phyloP scores from a whole-genome alignment of 192 early-diverging fungal genomes.

The Coemansia sp. region DNA sequence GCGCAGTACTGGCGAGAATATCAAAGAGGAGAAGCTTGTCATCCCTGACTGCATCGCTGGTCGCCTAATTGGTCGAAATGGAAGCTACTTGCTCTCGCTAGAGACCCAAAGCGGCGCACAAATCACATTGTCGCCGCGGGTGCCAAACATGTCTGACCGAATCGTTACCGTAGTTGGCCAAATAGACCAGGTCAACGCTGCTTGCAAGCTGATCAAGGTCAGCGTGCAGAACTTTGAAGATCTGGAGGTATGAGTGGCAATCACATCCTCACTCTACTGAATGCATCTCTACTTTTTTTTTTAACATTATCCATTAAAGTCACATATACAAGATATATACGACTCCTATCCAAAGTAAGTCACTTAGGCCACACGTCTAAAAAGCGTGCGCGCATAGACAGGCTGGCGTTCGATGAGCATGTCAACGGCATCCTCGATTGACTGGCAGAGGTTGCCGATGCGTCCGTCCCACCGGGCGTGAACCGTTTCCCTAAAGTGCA shows the following conservation, averaged over 20 bases:
- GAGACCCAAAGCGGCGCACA: slow-evolving; percentile 35
- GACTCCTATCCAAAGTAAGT: background rate
- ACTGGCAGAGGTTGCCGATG: slow-evolving; percentile 47
- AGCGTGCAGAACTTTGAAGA: slow-evolving; percentile 37
- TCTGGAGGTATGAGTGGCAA: slow-evolving; percentile 1
- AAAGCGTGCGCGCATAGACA: slow-evolving; percentile 36
- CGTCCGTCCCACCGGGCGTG: slow-evolving; percentile 47
- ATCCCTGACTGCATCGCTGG: slow-evolving; percentile 46
- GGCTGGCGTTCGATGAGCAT: slow-evolving; percentile 53
- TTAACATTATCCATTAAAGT: background rate
- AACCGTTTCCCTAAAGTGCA: slow-evolving; percentile 48
- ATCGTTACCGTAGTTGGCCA: slow-evolving; percentile 42
- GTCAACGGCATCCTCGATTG: slow-evolving; percentile 52
- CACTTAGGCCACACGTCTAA: slow-evolving; percentile 19
- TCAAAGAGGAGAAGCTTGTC: slow-evolving; percentile 31
- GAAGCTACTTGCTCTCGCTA: slow-evolving; percentile 24
- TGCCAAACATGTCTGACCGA: slow-evolving; percentile 34
- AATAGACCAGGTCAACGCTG: slow-evolving; percentile 18
- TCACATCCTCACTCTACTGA: background rate
- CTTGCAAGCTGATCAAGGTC: slow-evolving; percentile 28
- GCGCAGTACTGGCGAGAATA: background rate
- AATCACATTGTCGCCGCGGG: slow-evolving; percentile 41
- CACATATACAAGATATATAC: background rate
- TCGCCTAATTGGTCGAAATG: slow-evolving; percentile 50
- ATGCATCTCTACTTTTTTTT: background rate